Evolutionary conservation across 2,329 filamentous ascomycete genomes (phyloP).

Genomic region (Pseudocercospora eumusae): DNA sequence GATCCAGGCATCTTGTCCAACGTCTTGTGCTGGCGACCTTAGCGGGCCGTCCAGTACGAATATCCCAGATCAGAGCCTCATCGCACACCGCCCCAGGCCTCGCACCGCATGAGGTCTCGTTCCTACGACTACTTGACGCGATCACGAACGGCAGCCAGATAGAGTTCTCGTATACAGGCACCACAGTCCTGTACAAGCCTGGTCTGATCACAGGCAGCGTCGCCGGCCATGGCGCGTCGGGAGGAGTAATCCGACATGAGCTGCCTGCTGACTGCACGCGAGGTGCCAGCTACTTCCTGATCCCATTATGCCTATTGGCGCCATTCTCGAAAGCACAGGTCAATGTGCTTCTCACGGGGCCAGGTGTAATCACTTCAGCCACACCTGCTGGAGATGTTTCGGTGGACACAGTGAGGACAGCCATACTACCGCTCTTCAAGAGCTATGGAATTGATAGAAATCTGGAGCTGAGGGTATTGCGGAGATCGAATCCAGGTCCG

Average conservation of each 20-base stretch:
- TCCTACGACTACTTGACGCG: constrained; percentile 89
- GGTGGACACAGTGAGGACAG: constrained; percentile 90
- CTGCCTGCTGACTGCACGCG: constrained; percentile 74
- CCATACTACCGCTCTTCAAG: constrained; percentile 84
- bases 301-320: constrained; percentile 84
- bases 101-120: constrained; percentile 88
- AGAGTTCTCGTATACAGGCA: constrained; percentile 95
- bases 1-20: constrained; percentile 78
- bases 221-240: constrained; percentile 69
- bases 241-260: constrained; percentile 78
- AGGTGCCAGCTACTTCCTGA: constrained; percentile 87
- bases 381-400: constrained; percentile 84
- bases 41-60: constrained; percentile 83
- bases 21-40: constrained; percentile 88
- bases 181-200: constrained; percentile 86
- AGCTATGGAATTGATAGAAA: constrained; percentile 85
- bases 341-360: constrained; percentile 85
- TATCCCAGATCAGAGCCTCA: constrained; percentile 87
- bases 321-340: constrained; percentile 91
- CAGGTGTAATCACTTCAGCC: constrained; percentile 86
- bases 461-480: constrained; percentile 81
- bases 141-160: constrained; percentile 94
- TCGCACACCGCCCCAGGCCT: constrained; percentile 87
- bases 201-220: constrained; percentile 87
- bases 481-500: constrained; percentile 73